Evolutionary conservation across 805 yeast species (phyloP), one percentile per base, ranked within the genome.

Genomic region (Saturnispora ahearnii): DNA sequence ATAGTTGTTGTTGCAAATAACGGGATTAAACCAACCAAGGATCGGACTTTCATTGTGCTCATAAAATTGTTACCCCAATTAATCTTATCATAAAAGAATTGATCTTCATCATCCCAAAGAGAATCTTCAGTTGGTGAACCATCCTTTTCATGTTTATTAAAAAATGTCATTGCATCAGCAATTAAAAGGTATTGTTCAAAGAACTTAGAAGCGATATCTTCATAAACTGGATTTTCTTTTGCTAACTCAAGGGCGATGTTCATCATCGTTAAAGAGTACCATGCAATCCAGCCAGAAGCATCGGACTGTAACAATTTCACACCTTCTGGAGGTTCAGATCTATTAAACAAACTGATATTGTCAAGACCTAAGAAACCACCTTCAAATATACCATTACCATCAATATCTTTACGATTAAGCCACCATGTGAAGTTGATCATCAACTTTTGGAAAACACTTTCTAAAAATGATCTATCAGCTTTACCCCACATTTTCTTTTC

Each of bases 281-380:
- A 89, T 0, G 96, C 96, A 93, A 89, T 87, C 97, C 97, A 89
- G 29, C 96, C 96, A 10, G 97, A 90, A 13, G 95, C 85, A 67
- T 89, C 97, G 0, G 96, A 96, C 67, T 89, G 97, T 62, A 87
- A 95, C 55, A 89, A 73, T 34, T 75, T 78, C 45, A 96, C 96
- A 37, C 96, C 96, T 2, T 95, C 87, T 37, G 97, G 97, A 1
- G 95, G 93, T 70, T 89, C 97, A 5, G 95, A 85, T 64, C 97
- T 77, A 66, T 89, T 89, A 71, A 89, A 89, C 53, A 89, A 75
- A 57, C 96, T 96, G 67, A 89, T 89, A 67, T 89, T 89, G 69
- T 89, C 97, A 51, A 89, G 72, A 7, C 97, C 97, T 52, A 89
- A 73, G 66, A 89, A 89, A 0, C 97, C 97, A 54, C 97, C 97